Conservation (phyloP, 1,284 basidiomycete genomes). For the Fomitopsis schrenkii region DNA sequence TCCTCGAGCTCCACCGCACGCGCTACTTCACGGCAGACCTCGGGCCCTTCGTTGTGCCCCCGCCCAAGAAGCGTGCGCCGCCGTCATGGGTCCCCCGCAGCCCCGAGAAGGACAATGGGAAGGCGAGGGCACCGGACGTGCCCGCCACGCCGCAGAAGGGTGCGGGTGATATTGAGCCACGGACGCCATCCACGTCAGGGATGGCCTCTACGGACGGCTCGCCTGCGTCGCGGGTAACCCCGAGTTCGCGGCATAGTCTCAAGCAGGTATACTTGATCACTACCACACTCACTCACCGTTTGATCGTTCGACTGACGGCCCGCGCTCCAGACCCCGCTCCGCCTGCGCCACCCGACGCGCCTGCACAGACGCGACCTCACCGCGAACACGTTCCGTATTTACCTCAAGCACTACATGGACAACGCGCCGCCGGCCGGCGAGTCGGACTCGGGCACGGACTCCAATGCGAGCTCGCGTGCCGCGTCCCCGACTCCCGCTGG, state of each 20-base stretch:
- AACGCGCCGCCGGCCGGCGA: conserved; percentile 25
- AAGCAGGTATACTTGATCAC: conserved; percentile 11
- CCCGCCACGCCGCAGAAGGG: not conserved
- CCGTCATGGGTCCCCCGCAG: not conserved
- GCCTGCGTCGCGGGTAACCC: conserved; percentile 9
- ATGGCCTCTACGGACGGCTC: conserved; percentile 3
- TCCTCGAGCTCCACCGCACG: conserved; percentile 48
- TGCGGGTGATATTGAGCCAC: not conserved
- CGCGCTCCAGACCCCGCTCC: conserved; percentile 35
- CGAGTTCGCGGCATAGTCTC: conserved; percentile 1
- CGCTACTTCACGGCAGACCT: conserved; percentile 40
- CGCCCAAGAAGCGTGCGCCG: conserved; percentile 10
- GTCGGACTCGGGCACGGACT: not conserved
- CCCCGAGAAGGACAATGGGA: not conserved
- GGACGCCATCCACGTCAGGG: conserved; percentile 12
- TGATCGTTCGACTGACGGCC: not conserved
- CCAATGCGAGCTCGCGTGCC: conserved; percentile 7
- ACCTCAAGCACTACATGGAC: conserved; percentile 75
- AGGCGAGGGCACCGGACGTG: not conserved
- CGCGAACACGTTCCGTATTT: conserved; percentile 63
- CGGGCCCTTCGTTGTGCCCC: conserved; percentile 45
- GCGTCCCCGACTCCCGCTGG: conserved; percentile 14
- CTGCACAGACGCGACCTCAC: conserved; percentile 62
- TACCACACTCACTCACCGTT: too few relatives aligned
- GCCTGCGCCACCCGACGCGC: conserved; percentile 65